Evolutionary conservation across 768 basidiomycete genomes (phyloP).

Genomic region (Cystobasidium tubakii): DNA sequence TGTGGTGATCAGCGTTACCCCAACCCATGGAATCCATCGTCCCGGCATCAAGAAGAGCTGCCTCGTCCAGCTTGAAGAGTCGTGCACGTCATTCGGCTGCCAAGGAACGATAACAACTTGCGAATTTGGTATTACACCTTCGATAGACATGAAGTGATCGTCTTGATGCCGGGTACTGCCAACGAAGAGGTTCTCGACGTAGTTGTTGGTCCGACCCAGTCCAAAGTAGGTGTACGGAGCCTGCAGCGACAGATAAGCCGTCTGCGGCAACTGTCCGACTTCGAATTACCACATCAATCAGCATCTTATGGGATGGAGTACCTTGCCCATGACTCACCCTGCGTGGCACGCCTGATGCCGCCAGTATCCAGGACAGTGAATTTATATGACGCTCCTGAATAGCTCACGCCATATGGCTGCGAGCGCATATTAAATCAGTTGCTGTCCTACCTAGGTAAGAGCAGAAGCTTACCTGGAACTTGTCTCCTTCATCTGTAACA

Average conservation of each 20-base stretch:
- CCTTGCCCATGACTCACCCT: constrained; percentile 57
- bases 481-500: constrained; percentile 54
- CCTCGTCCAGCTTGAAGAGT: constrained; percentile 61
- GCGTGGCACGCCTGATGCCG: constrained; percentile 79
- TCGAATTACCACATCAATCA: not conserved
- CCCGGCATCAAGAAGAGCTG: constrained; percentile 89
- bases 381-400: constrained; percentile 91
- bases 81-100: constrained; percentile 53
- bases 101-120: constrained; percentile 86
- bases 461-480: constrained; percentile 64
- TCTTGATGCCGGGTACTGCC: constrained; percentile 71
- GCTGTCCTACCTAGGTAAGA: not conserved
- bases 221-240: constrained; percentile 95
- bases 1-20: constrained; percentile 70
- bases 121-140: constrained; percentile 95
- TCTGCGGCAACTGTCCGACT: constrained; percentile 90
- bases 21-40: constrained; percentile 97
- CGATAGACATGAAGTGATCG: constrained; percentile 79
- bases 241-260: constrained; percentile 79
- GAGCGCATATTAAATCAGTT: constrained; percentile 7
- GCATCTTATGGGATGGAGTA: not conserved
- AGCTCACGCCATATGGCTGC: constrained; percentile 88
- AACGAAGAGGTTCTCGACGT: constrained; percentile 96
- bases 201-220: constrained; percentile 95
- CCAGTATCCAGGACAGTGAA: constrained; percentile 91